These are phyloP conservation scores for Diaporthe citrichinensis DNA, from an alignment of 2,329 filamentous ascomycete genomes.

Conservation along the genomic window DNA sequence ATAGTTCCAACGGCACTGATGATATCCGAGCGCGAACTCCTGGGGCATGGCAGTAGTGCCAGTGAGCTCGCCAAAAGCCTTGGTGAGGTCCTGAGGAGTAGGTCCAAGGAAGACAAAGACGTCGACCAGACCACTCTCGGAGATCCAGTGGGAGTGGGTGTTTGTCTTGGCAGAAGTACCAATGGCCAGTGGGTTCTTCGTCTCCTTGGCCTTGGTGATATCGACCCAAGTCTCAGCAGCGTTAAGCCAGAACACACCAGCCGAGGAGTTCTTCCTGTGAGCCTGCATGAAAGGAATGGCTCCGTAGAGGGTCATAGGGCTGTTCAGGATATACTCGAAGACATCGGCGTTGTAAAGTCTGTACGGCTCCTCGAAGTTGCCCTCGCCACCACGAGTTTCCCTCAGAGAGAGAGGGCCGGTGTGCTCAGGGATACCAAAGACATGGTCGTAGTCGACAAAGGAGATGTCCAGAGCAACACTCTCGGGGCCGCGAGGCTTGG, in stretches of 20 bases:
- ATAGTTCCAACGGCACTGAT: constrained; percentile 99
- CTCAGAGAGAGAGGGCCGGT: constrained; percentile 89
- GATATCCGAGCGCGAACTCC: constrained; percentile 92
- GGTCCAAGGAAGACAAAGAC: constrained; percentile 96
- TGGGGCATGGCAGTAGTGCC: constrained; percentile 93
- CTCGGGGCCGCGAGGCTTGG: constrained; percentile 95
- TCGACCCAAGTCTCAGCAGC: constrained; percentile 98
- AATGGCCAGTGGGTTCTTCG: constrained; percentile 82
- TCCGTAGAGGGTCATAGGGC: constrained; percentile 98
- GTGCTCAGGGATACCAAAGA: constrained; percentile 95
- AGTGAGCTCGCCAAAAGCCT: constrained; percentile 89
- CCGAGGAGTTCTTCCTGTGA: constrained; percentile 91
- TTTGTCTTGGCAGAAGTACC: constrained; percentile 77
- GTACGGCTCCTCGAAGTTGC: constrained; percentile 90
- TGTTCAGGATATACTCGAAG: constrained; percentile 97
- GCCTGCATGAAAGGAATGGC: constrained; percentile 98
- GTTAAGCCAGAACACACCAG: constrained; percentile 98
- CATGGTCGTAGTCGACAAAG: constrained; percentile 91
- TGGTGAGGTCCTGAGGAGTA: constrained; percentile 84
- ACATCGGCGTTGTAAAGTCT: constrained; percentile 96
- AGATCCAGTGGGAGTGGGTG: constrained; percentile 97
- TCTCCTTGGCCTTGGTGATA: constrained; percentile 83
- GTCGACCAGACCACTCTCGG: constrained; percentile 89
- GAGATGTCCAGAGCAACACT: constrained; percentile 92
- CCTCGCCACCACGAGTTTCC: constrained; percentile 89